Percentiles rank a stretch among this genome's conserved stretches.
phyloP scores from a whole-genome alignment of 140 eudicot genomes.

The Flaveria floridana region DNA sequence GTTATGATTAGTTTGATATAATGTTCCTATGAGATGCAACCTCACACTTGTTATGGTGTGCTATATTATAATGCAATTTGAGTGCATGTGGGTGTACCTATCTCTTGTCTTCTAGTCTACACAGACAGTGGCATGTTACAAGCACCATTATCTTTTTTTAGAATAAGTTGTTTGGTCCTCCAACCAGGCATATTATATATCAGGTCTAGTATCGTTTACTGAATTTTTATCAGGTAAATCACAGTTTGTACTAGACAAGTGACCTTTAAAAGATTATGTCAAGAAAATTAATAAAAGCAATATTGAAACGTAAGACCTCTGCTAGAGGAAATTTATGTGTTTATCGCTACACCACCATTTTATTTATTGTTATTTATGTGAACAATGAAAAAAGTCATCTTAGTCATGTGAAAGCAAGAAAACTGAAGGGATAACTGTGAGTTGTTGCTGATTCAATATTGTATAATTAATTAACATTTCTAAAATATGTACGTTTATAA shows the following conservation, averaged over 20 bases:
- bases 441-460: not conserved
- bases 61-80: constrained; percentile 1
- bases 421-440: not conserved
- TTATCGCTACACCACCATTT: too few species aligned
- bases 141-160: not conserved
- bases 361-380: constrained; percentile 6
- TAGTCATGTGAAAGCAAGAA: constrained; percentile 27
- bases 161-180: not conserved
- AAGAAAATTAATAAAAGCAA: not conserved
- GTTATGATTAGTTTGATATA: constrained; percentile 22
- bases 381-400: constrained; percentile 6
- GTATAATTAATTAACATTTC: not conserved
- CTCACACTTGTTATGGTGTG: constrained; percentile 22
- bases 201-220: not conserved
- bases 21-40: constrained; percentile 9
- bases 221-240: not conserved
- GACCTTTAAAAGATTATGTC: too few species aligned
- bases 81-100: constrained; percentile 31
- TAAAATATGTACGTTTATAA: not conserved
- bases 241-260: too few species aligned
- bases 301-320: not conserved
- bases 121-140: constrained; percentile 19
- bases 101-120: constrained; percentile 18
- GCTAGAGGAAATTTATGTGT: not conserved
- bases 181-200: not conserved